These are phyloP conservation scores for Fusarium sp. DNA, from an alignment of 2,329 filamentous ascomycete genomes.

Conservation along the genomic window DNA sequence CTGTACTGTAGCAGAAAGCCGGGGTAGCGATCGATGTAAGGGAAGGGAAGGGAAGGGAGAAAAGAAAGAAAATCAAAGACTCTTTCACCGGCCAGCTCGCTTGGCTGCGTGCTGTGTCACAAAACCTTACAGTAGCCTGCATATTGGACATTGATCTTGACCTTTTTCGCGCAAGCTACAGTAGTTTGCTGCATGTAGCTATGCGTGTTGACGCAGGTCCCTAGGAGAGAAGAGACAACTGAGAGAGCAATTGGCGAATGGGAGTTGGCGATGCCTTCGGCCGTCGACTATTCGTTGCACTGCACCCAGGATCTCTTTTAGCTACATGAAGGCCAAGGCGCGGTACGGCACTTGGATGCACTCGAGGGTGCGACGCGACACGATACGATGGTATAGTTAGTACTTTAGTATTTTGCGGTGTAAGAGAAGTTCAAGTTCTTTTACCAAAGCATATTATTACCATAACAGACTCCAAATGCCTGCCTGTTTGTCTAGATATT, in stretches of 20 bases:
- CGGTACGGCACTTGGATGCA: slow-evolving; percentile 34
- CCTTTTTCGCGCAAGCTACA: slow-evolving; percentile 36
- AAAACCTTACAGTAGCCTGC: slow-evolving; percentile 22
- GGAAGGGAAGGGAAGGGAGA: slow-evolving; percentile 1
- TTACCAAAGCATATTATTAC: neutral
- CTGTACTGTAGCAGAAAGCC: slow-evolving; percentile 9
- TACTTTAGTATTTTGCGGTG: slow-evolving; percentile 19
- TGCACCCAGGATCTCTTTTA: slow-evolving; percentile 10
- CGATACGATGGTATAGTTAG: neutral
- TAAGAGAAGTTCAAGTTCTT: neutral
- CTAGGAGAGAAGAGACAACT: slow-evolving; percentile 48
- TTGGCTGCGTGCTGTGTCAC: slow-evolving; percentile 32
- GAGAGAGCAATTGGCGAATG: slow-evolving; percentile 43
- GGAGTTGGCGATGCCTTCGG: slow-evolving; percentile 22
- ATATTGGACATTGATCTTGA: slow-evolving; percentile 32
- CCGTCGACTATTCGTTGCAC: slow-evolving; percentile 8
- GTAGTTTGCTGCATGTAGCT: slow-evolving; percentile 34
- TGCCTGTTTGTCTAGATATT: neutral
- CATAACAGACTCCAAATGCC: neutral
- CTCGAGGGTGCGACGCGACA: slow-evolving; percentile 31
- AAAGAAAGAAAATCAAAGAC: slow-evolving; percentile 30
- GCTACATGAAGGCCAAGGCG: slow-evolving; percentile 23
- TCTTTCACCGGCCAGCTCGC: slow-evolving; percentile 22
- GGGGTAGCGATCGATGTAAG: neutral
- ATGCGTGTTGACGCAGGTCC: slow-evolving; percentile 45